Evolutionary conservation across 805 yeast genomes (phyloP).

Genomic region (Pichia cephalocereana): DNA sequence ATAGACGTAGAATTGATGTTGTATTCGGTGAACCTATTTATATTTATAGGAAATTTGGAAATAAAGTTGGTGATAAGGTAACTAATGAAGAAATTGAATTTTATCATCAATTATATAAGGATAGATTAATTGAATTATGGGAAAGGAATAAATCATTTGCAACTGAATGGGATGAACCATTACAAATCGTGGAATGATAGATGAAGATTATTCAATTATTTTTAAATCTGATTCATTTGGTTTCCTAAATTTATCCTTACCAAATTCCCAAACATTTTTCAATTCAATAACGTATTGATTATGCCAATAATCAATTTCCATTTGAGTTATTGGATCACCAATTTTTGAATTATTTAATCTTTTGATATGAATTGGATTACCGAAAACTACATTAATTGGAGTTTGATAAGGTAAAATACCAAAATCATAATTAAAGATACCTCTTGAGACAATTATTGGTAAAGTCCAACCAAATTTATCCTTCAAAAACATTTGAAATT

Average conservation of each 20-base stretch:
- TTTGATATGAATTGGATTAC: conserved; percentile 42
- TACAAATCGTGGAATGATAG: conserved; percentile 34
- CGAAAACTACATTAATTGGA: conserved; percentile 70
- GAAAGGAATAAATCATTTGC: conserved; percentile 52
- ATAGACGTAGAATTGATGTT: conserved; percentile 66
- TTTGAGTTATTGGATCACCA: conserved; percentile 26
- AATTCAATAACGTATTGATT: conserved; percentile 58
- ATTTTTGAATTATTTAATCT: conserved; percentile 16
- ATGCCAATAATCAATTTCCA: conserved; percentile 64
- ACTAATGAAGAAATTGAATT: conserved; percentile 46
- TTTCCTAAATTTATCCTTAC: conserved; percentile 45
- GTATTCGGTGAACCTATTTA: conserved; percentile 61
- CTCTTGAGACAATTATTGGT: conserved; percentile 88
- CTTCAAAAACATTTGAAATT: conserved; percentile 69
- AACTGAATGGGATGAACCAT: conserved; percentile 39
- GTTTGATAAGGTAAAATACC: conserved; percentile 83
- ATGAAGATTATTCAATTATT: conserved; percentile 31
- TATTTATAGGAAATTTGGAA: conserved; percentile 22
- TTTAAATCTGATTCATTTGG: conserved; percentile 38
- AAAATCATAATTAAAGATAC: conserved; percentile 84
- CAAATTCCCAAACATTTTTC: conserved; percentile 47
- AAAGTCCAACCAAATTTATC: conserved; percentile 68
- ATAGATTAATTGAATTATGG: conserved; percentile 53
- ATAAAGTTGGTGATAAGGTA: conserved; percentile 19
- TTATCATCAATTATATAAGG: conserved; percentile 64